Conservation (phyloP, 2,329 filamentous ascomycete genomes). For the Beauveria brongniartii region DNA sequence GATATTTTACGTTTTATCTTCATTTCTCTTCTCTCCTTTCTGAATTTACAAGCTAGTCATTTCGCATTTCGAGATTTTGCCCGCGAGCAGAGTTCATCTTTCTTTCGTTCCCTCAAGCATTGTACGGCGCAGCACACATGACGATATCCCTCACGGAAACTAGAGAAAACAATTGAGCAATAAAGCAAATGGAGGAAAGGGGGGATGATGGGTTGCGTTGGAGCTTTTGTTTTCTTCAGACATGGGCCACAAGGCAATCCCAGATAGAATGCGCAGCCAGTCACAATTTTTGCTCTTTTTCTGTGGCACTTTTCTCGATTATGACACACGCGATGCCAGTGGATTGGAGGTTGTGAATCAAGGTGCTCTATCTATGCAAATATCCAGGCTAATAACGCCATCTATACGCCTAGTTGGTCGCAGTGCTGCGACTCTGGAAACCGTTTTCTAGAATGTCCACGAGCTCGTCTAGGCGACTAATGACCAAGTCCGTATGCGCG, state of each 20-base stretch:
- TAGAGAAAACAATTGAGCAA: not conserved
- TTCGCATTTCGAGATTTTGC: slow-evolving; percentile 2
- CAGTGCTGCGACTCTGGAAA: slow-evolving; percentile 47
- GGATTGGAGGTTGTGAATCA: not conserved
- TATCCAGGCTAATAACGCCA: not conserved
- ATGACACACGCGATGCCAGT: not conserved
- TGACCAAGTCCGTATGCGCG: slow-evolving; percentile 68
- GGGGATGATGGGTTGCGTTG: not conserved
- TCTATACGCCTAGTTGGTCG: not conserved
- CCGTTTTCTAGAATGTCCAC: slow-evolving; percentile 67
- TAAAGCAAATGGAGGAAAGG: not conserved
- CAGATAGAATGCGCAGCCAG: slow-evolving; percentile 9
- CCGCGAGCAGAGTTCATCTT: slow-evolving; percentile 4
- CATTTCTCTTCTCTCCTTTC: not conserved
- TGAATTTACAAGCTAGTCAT: not conserved
- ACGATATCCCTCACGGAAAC: slow-evolving; percentile 8
- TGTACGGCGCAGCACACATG: slow-evolving; percentile 11
- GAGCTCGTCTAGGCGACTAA: slow-evolving; percentile 66
- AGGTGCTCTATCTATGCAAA: not conserved
- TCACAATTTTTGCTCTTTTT: not conserved
- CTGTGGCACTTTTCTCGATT: not conserved
- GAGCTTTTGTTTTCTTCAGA: slow-evolving; percentile 4
- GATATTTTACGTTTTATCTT: not conserved
- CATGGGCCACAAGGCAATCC: slow-evolving; percentile 6
- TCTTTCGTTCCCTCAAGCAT: slow-evolving; percentile 6